These are phyloP conservation scores for Blastobotrys serpentis DNA, from an alignment of 1,139 yeast genomes.

Conservation along the genomic window DNA sequence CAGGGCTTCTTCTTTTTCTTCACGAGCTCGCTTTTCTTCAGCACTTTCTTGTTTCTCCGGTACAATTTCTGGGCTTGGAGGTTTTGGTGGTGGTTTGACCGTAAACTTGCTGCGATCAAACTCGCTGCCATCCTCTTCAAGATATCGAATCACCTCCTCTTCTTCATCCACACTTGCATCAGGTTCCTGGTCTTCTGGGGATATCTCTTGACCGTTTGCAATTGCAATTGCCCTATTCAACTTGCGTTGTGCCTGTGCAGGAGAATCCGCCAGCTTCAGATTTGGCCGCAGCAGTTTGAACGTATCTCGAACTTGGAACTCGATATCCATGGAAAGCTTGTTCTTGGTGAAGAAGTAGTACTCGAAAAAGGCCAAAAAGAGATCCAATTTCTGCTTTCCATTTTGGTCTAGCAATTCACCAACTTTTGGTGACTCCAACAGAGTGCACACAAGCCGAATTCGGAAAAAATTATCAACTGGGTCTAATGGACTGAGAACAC, in stretches of 20 bases:
- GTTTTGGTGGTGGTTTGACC: constrained; percentile 3
- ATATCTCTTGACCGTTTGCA: constrained; percentile 29
- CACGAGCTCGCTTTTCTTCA: constrained; percentile 24
- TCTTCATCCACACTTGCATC: constrained; percentile 13
- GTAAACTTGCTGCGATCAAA: constrained; percentile 1
- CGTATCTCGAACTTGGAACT: constrained; percentile 50
- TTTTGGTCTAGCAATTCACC: constrained; percentile 20
- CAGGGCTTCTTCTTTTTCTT: constrained; percentile 18
- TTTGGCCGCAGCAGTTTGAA: constrained; percentile 40
- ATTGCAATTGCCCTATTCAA: constrained; percentile 32
- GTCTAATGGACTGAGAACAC: constrained; percentile 48
- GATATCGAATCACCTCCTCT: constrained; percentile 21
- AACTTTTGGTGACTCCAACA: constrained; percentile 38
- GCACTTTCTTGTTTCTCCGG: constrained; percentile 22
- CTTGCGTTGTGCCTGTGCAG: constrained; percentile 35
- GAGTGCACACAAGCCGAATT: constrained; percentile 52
- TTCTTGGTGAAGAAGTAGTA: constrained; percentile 68
- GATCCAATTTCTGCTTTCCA: constrained; percentile 37
- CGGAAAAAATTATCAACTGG: constrained; percentile 70
- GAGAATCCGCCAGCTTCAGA: constrained; percentile 42
- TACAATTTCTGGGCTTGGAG: constrained; percentile 13
- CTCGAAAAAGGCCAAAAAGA: constrained; percentile 65
- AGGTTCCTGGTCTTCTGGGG: constrained; percentile 19
- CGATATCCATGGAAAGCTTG: constrained; percentile 65
- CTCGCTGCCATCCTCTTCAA: constrained; percentile 27